Conservation (phyloP, 768 basidiomycete species). For the Leccinum longicurvipes region DNA sequence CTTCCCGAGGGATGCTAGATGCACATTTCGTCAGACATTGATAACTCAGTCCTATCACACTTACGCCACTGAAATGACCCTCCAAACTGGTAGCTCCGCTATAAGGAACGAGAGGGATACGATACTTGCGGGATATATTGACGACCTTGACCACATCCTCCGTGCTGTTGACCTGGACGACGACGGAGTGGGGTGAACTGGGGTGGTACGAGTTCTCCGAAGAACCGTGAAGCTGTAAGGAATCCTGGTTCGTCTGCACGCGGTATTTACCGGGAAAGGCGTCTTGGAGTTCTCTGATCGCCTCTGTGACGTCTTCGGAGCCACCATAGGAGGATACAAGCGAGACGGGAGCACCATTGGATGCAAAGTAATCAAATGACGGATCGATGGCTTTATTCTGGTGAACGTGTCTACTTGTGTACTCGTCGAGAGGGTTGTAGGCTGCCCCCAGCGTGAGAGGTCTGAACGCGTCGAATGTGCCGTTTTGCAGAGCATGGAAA, state of each 20-base stretch:
- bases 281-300: conserved; percentile 50
- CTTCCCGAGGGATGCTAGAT: conserved; percentile 45
- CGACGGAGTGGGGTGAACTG: conserved; percentile 51
- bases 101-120: conserved; percentile 76
- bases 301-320: conserved; percentile 42
- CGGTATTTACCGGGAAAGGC: conserved; percentile 44
- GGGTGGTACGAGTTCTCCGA: conserved; percentile 71
- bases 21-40: neutral
- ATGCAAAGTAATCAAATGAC: neutral
- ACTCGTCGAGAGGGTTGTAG: neutral
- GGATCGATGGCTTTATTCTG: neutral
- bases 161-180: conserved; percentile 61
- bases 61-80: conserved; percentile 78
- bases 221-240: conserved; percentile 55
- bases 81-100: conserved; percentile 87
- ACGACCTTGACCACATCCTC: conserved; percentile 82
- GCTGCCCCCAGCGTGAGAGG: conserved; percentile 2
- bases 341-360: neutral
- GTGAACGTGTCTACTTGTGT: neutral
- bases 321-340: conserved; percentile 41
- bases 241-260: conserved; percentile 50
- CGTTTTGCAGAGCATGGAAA: conserved; percentile 13
- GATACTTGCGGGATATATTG: conserved; percentile 68
- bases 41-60: conserved; percentile 10
- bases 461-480: neutral